These are phyloP conservation scores for Heliamphora pulchella DNA, from an alignment of 179 eudicot genomes.

Conservation along the genomic window DNA sequence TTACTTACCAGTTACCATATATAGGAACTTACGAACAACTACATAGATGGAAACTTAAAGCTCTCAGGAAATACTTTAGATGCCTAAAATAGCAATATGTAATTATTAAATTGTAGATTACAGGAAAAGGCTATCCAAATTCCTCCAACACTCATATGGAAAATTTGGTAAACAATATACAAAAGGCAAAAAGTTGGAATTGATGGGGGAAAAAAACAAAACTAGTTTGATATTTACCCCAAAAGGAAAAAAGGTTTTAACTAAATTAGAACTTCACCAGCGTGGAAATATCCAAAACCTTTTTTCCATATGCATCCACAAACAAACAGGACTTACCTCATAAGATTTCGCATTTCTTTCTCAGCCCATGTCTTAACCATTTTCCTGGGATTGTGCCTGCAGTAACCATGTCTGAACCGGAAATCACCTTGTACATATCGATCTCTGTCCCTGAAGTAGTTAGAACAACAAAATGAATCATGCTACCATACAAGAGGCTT, in stretches of 20 bases:
- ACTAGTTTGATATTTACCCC: neutral
- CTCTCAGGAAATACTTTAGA: neutral
- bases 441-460: conserved; percentile 69
- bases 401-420: conserved; percentile 88
- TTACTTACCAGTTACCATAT: neutral
- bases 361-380: conserved; percentile 99
- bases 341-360: conserved; percentile 94
- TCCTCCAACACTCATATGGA: too few relatives aligned
- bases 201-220: neutral
- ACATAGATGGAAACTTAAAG: neutral
- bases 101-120: too few relatives aligned
- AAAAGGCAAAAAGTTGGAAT: too few relatives aligned
- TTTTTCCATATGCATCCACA: neutral
- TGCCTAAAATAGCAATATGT: neutral
- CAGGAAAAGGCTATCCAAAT: too few relatives aligned
- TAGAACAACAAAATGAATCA: conserved; percentile 10
- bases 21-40: neutral
- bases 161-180: too few relatives aligned
- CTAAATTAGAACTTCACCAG: neutral
- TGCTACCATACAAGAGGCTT: neutral
- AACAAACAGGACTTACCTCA: conserved; percentile 46
- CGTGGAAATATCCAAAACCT: neutral
- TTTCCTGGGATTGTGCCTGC: conserved; percentile 93
- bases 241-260: neutral
- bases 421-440: conserved; percentile 95